Base-by-base conservation (phyloP, 805 yeast species). In the Metschnikowia dekortorum region DNA sequence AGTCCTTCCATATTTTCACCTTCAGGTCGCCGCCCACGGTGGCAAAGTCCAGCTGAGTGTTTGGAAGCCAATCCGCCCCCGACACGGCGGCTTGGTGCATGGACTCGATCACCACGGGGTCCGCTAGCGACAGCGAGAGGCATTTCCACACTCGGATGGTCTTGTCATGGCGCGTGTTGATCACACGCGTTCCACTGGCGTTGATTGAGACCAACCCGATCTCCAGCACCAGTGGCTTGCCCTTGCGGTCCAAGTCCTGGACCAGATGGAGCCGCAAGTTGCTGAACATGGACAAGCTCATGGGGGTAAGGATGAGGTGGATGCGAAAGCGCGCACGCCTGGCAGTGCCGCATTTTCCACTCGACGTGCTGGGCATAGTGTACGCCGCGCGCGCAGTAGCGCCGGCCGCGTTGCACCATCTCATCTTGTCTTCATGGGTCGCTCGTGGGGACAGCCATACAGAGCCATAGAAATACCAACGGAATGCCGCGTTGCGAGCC, bases 21-120 rank as follows among this genome's bases (percentile, higher is more conserved):
- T 53, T 57, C 10, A 69, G 68, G 56, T 80, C 85, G 30, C 70
- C 57, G 6, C 81, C 81, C 34, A 77, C 81, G 6, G 79, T 68
- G 3, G 78, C 82, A 47, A 82, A 67, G 10, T 68, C 56, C 39
- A 68, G 68, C 30, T 80, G 79, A 30, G 69, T 60, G 16, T 60
- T 59, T 0, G 85, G 84, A 43, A 75, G 67, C 84, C 84, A 82
- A 2, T 73, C 56, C 8, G 82, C 51, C 22, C 70, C 53, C 47
- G 71, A 75, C 18, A 76, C 75, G 1, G 71, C 57, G 43, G 63
- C 63, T 3, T 55, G 51, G 53, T 79, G 83, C 2, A 76, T 69
- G 32, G 64, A 63, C 38, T 70, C 75, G 18, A 81, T 68, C 10
- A 60, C 59, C 2, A 69, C 67, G 2, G 77, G 72, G 34, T 75